These are phyloP conservation scores for Fusarium buharicum DNA, from an alignment of 2,329 filamentous ascomycete genomes.

Conservation along the genomic window DNA sequence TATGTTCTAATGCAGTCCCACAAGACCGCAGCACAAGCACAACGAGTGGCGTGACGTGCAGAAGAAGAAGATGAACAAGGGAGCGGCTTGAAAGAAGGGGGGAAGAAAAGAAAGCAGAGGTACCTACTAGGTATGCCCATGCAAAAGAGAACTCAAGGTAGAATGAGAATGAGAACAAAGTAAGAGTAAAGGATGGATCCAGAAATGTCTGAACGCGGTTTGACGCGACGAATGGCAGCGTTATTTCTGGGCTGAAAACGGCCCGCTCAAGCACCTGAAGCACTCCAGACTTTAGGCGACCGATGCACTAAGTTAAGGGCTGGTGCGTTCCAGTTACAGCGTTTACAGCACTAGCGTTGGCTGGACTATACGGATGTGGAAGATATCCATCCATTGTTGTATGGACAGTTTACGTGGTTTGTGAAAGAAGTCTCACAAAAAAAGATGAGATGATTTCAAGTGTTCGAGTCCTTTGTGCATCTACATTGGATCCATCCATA, in stretches of 20 bases:
- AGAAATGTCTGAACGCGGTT: slow-evolving; percentile 20
- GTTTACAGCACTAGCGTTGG: slow-evolving; percentile 26
- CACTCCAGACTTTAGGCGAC: slow-evolving; percentile 10
- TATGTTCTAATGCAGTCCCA: slow-evolving; percentile 36
- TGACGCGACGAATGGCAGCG: slow-evolving; percentile 7
- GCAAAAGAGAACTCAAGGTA: slow-evolving; percentile 9
- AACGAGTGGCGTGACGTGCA: slow-evolving; percentile 35
- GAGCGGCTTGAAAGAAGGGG: slow-evolving; percentile 9
- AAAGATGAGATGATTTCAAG: background rate
- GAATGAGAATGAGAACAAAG: slow-evolving; percentile 12
- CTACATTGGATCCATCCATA: slow-evolving; percentile 16
- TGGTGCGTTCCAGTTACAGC: slow-evolving; percentile 27
- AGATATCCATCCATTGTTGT: background rate
- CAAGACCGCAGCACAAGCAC: slow-evolving; percentile 25
- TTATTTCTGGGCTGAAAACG: slow-evolving; percentile 25
- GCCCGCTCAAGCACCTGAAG: slow-evolving; percentile 20
- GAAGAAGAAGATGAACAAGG: slow-evolving; percentile 1
- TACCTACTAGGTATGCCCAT: background rate
- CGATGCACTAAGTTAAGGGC: slow-evolving; percentile 13
- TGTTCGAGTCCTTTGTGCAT: slow-evolving; percentile 9
- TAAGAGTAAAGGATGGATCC: slow-evolving; percentile 7
- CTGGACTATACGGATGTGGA: background rate
- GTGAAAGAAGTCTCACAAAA: background rate
- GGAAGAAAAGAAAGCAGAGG: slow-evolving; percentile 3
- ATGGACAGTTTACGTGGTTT: background rate